Percentiles rank a stretch among this genome's conserved stretches.
These are phyloP conservation scores for Picocystis salinarum DNA, from an alignment of 139 green algal genomes.

Conservation along the genomic window DNA sequence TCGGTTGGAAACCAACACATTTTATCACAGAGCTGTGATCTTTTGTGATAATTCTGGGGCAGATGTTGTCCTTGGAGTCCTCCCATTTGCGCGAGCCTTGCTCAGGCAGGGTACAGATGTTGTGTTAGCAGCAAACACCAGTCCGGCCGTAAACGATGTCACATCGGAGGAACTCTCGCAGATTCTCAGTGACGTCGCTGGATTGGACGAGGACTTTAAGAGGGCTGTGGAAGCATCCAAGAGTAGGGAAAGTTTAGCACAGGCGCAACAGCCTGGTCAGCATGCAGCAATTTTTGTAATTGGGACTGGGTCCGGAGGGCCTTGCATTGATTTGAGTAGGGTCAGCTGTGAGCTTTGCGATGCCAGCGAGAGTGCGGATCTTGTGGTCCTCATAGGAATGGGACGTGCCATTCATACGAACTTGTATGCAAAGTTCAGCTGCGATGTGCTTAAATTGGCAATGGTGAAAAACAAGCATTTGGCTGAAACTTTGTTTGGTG, in stretches of 20 bases:
- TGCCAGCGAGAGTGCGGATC: slow-evolving; percentile 25
- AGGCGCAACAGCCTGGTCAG: no score
- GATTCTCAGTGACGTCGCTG: background rate
- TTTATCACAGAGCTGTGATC: slow-evolving; percentile 48
- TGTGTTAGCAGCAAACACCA: slow-evolving; percentile 76
- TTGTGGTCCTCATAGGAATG: slow-evolving; percentile 95
- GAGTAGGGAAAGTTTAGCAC: no score
- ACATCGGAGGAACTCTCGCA: slow-evolving; percentile 59
- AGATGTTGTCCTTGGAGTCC: slow-evolving; percentile 86
- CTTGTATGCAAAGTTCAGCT: slow-evolving; percentile 41
- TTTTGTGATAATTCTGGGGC: slow-evolving; percentile 95
- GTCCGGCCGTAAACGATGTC: slow-evolving; percentile 96
- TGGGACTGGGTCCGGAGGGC: slow-evolving; percentile 48
- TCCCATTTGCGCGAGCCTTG: slow-evolving; percentile 84
- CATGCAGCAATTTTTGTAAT: background rate
- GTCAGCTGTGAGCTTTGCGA: slow-evolving; percentile 41
- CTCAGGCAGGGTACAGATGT: slow-evolving; percentile 62
- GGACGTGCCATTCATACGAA: slow-evolving; percentile 68
- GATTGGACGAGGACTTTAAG: background rate
- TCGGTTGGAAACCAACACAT: slow-evolving; percentile 1
- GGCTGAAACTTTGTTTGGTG: slow-evolving; percentile 56
- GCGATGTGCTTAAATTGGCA: slow-evolving; percentile 81
- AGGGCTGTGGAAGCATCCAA: background rate
- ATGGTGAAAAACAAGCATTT: slow-evolving; percentile 92
- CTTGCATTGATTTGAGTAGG: slow-evolving; percentile 82